These are phyloP conservation scores for Xylaria sp. DNA, from an alignment of 2,329 filamentous ascomycete species.

Conservation along the genomic window DNA sequence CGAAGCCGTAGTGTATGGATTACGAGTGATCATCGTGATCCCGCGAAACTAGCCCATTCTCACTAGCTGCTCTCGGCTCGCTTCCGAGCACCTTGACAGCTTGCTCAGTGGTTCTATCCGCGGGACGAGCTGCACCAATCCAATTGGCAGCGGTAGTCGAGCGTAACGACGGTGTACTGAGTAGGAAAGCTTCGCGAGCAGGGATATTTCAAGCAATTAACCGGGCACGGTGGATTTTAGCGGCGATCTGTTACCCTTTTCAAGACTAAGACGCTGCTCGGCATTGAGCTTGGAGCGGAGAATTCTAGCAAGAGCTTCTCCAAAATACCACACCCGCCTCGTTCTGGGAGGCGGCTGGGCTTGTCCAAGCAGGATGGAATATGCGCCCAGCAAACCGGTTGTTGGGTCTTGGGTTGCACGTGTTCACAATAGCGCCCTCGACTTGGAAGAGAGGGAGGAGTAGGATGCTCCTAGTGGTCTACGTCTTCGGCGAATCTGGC, in stretches of 20 bases:
- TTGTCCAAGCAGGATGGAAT: conserved; percentile 1
- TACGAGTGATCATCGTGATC: conserved; percentile 14
- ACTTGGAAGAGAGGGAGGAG: conserved; percentile 7
- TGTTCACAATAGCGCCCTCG: conserved; percentile 24
- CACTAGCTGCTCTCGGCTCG: conserved; percentile 3
- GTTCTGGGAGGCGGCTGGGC: conserved; percentile 8
- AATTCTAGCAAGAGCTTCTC: conserved; percentile 29
- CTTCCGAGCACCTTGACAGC: background rate
- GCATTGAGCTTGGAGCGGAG: conserved; percentile 15
- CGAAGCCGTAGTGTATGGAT: background rate
- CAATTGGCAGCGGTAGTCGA: conserved; percentile 7
- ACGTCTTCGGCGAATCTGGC: conserved; percentile 18
- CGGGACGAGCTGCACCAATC: background rate
- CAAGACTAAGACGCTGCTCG: conserved; percentile 1
- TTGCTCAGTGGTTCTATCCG: background rate
- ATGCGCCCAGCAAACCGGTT: conserved; percentile 14
- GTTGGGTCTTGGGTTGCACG: conserved; percentile 22
- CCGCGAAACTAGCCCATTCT: background rate
- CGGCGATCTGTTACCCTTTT: conserved; percentile 33
- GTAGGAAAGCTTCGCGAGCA: background rate
- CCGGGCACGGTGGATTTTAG: background rate
- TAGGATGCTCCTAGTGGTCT: conserved; percentile 9
- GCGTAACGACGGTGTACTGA: conserved; percentile 6
- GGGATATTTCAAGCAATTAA: conserved; percentile 10
- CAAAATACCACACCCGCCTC: conserved; percentile 27